Base-by-base conservation (phyloP, 139 green algal genomes). In the Micractinium conductrix region DNA sequence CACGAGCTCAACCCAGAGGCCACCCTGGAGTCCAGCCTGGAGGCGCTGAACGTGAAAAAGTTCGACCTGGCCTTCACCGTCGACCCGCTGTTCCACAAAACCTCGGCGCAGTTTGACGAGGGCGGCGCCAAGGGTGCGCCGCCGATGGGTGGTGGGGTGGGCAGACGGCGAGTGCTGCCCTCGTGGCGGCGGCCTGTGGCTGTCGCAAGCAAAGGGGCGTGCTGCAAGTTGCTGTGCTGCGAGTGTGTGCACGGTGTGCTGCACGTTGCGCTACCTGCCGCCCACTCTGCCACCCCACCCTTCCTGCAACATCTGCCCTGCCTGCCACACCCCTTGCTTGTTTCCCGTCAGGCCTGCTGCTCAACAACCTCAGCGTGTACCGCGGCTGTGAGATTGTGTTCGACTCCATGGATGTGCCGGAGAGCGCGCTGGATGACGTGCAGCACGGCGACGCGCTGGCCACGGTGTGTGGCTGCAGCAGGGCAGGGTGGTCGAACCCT, bases 91-190 rank as follows among this genome's bases (percentile, higher is more conserved):
- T 98, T 98, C 88, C 93, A 97, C 69, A 92, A 94, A 65, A 98
- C 92, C 12, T 95, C 90, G 21, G 94, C 94, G 5, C 93, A 97
- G 87, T 98, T 98, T 89, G 95, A 98, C 81, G 93, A 96, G 84
- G 95, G 92, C 55, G 93, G 93, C 38, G 89, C 93, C 44, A 83
- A 87, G 82, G 85, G 90, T 92, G 55, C 35, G 74, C 19, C 28
- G 21, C 33, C 65, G 33, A 28, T 16, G 33, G 65, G 65, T 16
- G 2, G 53, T 9, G 53, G 53, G 2, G 19, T 4, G 53, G 26
- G 53, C 2, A 14, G 53, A 4, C 17, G n/a, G 37, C 37, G 10
- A 4, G 19, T 60, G 37, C 30, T 62, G 73, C n/a, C 24, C 33
- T 26, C 48, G 48, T 58, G 48, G 48, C 33, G 70, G 33, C 44